These are phyloP conservation scores for Lasiosphaeriaceae sp. DNA, from an alignment of 495 filamentous ascomycete species.

Conservation along the genomic window DNA sequence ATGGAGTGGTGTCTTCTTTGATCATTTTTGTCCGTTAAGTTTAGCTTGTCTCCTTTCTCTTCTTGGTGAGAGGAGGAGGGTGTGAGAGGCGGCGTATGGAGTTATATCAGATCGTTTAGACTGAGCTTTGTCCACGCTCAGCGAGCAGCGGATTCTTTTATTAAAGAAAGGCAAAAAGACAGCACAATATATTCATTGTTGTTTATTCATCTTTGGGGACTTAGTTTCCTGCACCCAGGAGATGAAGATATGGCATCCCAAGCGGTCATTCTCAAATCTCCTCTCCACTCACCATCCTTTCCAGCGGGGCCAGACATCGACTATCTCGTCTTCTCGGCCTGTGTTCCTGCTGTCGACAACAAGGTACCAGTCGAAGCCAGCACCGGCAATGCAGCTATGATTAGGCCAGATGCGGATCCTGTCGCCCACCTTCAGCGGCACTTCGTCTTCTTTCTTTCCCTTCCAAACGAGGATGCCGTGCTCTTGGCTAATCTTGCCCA, in stretches of 20 bases:
- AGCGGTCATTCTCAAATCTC: neutral
- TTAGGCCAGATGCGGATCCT: slow-evolving; percentile 76
- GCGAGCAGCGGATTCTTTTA: too few relatives aligned
- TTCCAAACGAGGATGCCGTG: slow-evolving; percentile 58
- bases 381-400: slow-evolving; percentile 77
- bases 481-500: slow-evolving; percentile 61
- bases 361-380: slow-evolving; percentile 69
- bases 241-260: too few relatives aligned
- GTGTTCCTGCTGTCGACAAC: slow-evolving; percentile 62
- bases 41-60: neutral
- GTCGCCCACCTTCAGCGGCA: slow-evolving; percentile 53
- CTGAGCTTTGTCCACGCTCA: neutral
- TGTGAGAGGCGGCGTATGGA: slow-evolving; percentile 22
- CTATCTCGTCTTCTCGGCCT: slow-evolving; percentile 51
- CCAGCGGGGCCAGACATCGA: slow-evolving; percentile 68
- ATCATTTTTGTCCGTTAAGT: neutral
- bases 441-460: slow-evolving; percentile 43
- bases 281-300: slow-evolving; percentile 48
- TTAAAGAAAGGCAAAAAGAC: too few relatives aligned
- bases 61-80: neutral
- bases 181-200: too few relatives aligned
- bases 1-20: neutral
- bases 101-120: slow-evolving; percentile 11
- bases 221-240: too few relatives aligned
- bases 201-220: too few relatives aligned